Percentiles rank a stretch among this genome's conserved stretches.
These are phyloP conservation scores for Allium fistulosum DNA, from an alignment of 106 monocot genomes.

Conservation along the genomic window DNA sequence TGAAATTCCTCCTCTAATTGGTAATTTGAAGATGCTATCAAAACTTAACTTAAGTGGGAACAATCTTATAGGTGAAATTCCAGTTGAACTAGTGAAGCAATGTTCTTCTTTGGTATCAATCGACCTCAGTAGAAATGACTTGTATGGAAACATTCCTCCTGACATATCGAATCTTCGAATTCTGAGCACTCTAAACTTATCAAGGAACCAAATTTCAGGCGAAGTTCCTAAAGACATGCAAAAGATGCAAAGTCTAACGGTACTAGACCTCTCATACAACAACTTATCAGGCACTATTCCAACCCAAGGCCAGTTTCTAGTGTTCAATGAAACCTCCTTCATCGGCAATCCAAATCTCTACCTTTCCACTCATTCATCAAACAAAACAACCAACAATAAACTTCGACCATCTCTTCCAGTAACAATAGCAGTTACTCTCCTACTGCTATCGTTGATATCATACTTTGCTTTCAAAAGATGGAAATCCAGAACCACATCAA, in stretches of 20 bases:
- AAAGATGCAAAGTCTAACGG: conserved; percentile 67
- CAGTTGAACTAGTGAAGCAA: conserved; percentile 16
- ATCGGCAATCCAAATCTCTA: conserved; percentile 71
- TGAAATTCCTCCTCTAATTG: conserved; percentile 49
- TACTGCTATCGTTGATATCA: not conserved
- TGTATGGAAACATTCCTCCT: conserved; percentile 43
- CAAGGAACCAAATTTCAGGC: conserved; percentile 45
- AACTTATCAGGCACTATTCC: conserved; percentile 54
- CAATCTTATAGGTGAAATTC: conserved; percentile 36
- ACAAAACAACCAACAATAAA: not conserved
- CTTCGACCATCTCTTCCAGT: conserved; percentile 15
- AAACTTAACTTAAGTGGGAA: conserved; percentile 72
- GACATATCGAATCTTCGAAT: conserved; percentile 34
- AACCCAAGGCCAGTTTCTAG: conserved; percentile 60
- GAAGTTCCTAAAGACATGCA: conserved; percentile 52
- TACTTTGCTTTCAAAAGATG: conserved; percentile 8
- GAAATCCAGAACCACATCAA: not conserved
- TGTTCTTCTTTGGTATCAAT: conserved; percentile 40
- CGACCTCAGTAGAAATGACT: conserved; percentile 55
- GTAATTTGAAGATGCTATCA: conserved; percentile 43
- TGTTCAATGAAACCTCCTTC: conserved; percentile 76
- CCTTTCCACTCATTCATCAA: conserved; percentile 7
- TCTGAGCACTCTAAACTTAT: conserved; percentile 79
- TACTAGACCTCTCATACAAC: conserved; percentile 84
- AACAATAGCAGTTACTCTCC: conserved; percentile 9